Percentiles rank a stretch among this genome's conserved stretches.
phyloP scores from a whole-genome alignment of 2,329 filamentous ascomycete species.

The Colletotrichum chlorophyti region DNA sequence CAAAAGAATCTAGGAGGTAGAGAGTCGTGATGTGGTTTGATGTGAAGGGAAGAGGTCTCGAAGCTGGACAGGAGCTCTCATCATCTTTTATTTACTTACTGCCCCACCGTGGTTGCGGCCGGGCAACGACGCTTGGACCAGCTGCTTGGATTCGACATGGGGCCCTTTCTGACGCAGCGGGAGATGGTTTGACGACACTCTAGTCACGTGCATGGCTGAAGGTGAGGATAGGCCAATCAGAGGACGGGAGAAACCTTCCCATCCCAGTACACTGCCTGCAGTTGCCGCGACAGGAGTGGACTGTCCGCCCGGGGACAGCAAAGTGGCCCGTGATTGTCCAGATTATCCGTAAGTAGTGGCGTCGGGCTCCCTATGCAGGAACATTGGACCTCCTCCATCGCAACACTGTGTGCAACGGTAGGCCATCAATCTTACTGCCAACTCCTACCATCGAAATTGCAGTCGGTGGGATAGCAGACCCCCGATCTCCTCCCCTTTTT shows the following conservation, averaged over 20 bases:
- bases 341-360: slow-evolving; percentile 19
- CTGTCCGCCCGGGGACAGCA: not conserved
- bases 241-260: not conserved
- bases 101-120: slow-evolving; percentile 39
- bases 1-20: slow-evolving; percentile 23
- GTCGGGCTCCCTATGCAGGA: slow-evolving; percentile 28
- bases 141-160: not conserved
- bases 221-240: not conserved
- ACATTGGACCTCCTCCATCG: slow-evolving; percentile 16
- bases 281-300: slow-evolving; percentile 16
- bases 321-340: slow-evolving; percentile 24
- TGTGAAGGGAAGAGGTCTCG: slow-evolving; percentile 34
- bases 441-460: slow-evolving; percentile 9
- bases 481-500: not conserved
- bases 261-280: slow-evolving; percentile 4
- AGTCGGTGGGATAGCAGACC: not conserved
- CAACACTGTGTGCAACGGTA: slow-evolving; percentile 17
- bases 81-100: slow-evolving; percentile 55
- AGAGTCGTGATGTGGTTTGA: slow-evolving; percentile 32
- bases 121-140: slow-evolving; percentile 29
- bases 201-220: slow-evolving; percentile 9
- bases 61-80: slow-evolving; percentile 30
- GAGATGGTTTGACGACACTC: too few relatives aligned
- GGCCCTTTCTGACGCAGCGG: slow-evolving; percentile 5
- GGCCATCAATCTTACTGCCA: slow-evolving; percentile 5